Evolutionary conservation across 345 rosid species (phyloP).

Genomic region (Abelmoschus esculentus): DNA sequence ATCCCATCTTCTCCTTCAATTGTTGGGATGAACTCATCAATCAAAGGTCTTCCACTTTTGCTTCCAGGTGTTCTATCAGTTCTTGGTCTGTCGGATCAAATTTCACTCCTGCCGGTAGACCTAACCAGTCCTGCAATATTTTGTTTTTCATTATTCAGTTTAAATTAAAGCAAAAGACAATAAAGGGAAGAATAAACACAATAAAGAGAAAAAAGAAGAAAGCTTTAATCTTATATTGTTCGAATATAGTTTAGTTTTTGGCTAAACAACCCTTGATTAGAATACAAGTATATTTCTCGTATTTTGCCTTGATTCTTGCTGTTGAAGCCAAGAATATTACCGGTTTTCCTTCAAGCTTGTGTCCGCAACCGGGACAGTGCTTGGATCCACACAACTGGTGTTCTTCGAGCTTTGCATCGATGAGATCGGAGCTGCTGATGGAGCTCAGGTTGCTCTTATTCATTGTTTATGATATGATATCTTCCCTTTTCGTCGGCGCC

Average conservation of each 20-base stretch:
- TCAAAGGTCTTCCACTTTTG: slow-evolving; percentile 86
- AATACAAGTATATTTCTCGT: slow-evolving; percentile 40
- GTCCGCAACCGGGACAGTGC: slow-evolving; percentile 91
- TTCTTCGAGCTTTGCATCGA: slow-evolving; percentile 90
- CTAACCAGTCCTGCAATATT: slow-evolving; percentile 78
- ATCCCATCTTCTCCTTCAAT: slow-evolving; percentile 99
- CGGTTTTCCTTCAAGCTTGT: slow-evolving; percentile 90
- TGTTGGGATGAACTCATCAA: slow-evolving; percentile 95
- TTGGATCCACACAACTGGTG: slow-evolving; percentile 85
- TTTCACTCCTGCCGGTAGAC: slow-evolving; percentile 97
- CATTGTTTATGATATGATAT: slow-evolving; percentile 21
- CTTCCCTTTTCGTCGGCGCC: background rate
- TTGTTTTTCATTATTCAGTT: slow-evolving; percentile 9
- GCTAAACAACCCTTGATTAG: background rate
- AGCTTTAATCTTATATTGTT: slow-evolving; percentile 8
- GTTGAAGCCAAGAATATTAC: slow-evolving; percentile 36
- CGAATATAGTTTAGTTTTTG: background rate
- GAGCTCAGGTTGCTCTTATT: slow-evolving; percentile 51
- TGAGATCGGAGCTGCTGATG: slow-evolving; percentile 64
- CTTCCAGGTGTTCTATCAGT: slow-evolving; percentile 93
- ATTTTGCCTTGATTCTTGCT: slow-evolving; percentile 28
- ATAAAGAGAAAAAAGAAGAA: slow-evolving; percentile 13
- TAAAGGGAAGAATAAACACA: slow-evolving; percentile 3
- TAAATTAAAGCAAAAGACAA: background rate
- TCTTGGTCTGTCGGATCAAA: slow-evolving; percentile 99